A percentile compares a stretch with the other conserved stretches of the same genome.
phyloP scores from a whole-genome alignment of 495 filamentous ascomycete species.

The Amphirosellinia nigrospora region DNA sequence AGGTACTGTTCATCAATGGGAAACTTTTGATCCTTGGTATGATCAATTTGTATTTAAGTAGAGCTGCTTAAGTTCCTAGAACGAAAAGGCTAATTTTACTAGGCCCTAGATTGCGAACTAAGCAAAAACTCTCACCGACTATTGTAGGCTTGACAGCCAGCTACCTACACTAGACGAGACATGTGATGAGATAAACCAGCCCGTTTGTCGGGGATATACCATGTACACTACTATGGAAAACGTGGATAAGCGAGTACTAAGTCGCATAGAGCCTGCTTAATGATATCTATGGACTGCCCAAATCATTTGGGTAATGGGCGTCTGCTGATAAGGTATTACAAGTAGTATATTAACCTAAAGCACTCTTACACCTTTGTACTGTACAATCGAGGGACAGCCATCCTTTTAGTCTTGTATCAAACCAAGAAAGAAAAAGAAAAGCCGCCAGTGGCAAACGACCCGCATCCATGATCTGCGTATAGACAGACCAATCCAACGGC shows the following conservation, averaged over 20 bases:
- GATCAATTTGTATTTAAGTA: neutral
- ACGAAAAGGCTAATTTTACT: neutral
- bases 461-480: constrained; percentile 3
- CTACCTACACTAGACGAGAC: neutral
- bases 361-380: neutral
- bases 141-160: neutral
- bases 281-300: neutral
- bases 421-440: neutral
- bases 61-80: neutral
- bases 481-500: neutral
- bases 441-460: neutral
- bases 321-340: neutral
- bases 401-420: neutral
- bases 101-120: neutral
- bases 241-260: neutral
- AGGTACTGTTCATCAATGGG: neutral
- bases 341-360: constrained; percentile 1
- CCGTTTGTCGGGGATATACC: neutral
- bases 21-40: neutral
- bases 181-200: neutral
- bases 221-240: neutral
- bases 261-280: neutral
- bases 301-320: neutral
- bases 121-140: neutral
- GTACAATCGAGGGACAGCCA: neutral